Evolutionary conservation across 208 protist species (phyloP).

Genomic region (Wallacemonas sp.): DNA sequence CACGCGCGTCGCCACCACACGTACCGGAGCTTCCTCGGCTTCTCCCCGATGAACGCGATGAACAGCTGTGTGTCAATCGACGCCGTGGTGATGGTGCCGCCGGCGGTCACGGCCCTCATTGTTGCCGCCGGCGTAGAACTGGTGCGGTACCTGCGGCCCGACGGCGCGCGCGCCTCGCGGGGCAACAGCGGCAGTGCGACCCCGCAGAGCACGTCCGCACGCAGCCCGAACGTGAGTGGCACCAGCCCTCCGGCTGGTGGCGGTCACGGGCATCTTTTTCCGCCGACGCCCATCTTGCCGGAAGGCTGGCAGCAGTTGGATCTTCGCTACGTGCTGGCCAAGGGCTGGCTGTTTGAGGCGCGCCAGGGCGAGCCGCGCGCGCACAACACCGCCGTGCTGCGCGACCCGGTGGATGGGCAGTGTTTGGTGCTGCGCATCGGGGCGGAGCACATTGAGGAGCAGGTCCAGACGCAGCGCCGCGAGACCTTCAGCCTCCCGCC

Average conservation of each 20-base stretch:
- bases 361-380: conserved; percentile 1
- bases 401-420: not conserved
- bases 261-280: not conserved
- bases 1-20: not conserved
- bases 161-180: not conserved
- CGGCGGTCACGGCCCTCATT: not conserved
- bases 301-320: conserved; percentile 1
- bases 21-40: conserved; percentile 12
- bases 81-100: not conserved
- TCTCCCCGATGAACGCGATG: conserved; percentile 20
- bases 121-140: not conserved
- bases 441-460: not conserved
- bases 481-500: not conserved
- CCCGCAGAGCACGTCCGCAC: not conserved
- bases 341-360: conserved; percentile 5
- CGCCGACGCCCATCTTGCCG: not conserved
- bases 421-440: conserved; percentile 10
- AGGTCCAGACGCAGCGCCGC: not conserved
- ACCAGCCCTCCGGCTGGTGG: not conserved
- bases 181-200: not conserved
- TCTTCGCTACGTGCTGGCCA: not conserved
- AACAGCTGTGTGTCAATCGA: conserved; percentile 6
- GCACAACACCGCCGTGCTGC: conserved; percentile 13
- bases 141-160: not conserved
- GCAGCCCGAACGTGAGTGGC: not conserved